These are phyloP conservation scores for Polygonum aviculare DNA, from an alignment of 148 eudicot species.

Conservation along the genomic window DNA sequence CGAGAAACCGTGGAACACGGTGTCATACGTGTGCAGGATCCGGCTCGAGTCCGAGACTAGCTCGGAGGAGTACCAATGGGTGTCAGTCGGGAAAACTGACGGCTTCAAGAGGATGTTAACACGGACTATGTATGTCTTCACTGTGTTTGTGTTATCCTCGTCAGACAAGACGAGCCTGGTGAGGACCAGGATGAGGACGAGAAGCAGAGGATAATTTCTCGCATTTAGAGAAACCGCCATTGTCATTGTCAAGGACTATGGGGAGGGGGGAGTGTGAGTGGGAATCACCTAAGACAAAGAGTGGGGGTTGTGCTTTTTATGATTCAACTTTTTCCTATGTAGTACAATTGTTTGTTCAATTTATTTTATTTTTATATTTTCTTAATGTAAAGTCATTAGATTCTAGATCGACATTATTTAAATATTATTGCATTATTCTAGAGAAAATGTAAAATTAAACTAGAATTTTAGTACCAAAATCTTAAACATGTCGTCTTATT, in stretches of 20 bases:
- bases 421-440: neutral
- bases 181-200: conserved; percentile 11
- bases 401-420: too few species aligned
- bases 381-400: neutral
- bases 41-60: conserved; percentile 30
- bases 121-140: conserved; percentile 55
- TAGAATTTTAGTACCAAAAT: neutral
- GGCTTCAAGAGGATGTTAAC: conserved; percentile 56
- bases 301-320: neutral
- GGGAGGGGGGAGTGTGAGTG: neutral
- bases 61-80: conserved; percentile 75
- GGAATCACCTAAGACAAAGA: neutral
- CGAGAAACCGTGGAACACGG: conserved; percentile 90
- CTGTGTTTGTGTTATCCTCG: neutral
- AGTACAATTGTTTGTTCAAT: neutral
- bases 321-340: neutral
- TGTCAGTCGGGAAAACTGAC: conserved; percentile 62
- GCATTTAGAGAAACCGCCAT: conserved; percentile 21
- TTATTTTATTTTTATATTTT: neutral
- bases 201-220: conserved; percentile 2
- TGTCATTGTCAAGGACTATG: too few species aligned
- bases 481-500: neutral
- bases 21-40: conserved; percentile 74
- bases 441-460: neutral
- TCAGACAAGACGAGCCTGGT: conserved; percentile 9